These are phyloP conservation scores for Thuidium tamariscinum DNA, from an alignment of 225 moss, liverwort and hornwort species.

Conservation along the genomic window DNA sequence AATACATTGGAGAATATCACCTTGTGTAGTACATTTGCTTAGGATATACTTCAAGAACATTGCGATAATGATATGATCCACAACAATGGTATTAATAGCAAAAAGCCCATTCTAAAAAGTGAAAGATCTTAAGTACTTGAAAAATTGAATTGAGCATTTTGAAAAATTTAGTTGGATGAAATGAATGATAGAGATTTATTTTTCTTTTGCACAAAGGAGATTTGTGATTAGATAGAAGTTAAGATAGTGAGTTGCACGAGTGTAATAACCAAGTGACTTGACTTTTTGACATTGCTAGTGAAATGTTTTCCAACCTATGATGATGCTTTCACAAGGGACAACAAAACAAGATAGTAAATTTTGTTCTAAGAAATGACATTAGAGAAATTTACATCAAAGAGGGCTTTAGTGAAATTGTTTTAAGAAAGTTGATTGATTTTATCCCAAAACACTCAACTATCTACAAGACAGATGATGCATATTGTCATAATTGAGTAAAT, in stretches of 20 bases:
- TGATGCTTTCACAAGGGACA: no score
- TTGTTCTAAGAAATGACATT: neutral
- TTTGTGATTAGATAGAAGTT: neutral
- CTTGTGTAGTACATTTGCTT: neutral
- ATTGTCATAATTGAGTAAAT: neutral
- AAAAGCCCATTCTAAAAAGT: neutral
- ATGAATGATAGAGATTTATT: neutral
- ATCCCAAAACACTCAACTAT: neutral
- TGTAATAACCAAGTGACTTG: fast-evolving
- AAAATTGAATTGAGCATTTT: neutral
- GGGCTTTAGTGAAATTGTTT: fast-evolving
- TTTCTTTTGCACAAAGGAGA: neutral
- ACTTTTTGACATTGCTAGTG: neutral
- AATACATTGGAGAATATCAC: neutral
- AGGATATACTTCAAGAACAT: neutral
- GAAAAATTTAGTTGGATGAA: neutral
- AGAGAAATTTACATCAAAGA: neutral
- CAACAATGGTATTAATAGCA: neutral
- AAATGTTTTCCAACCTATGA: fast-evolving
- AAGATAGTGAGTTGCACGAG: neutral
- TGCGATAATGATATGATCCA: fast-evolving
- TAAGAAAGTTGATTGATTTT: neutral
- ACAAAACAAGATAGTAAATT: neutral
- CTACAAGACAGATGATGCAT: neutral
- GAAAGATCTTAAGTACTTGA: neutral